Conservation (phyloP, 139 green algal genomes). For the Chlorokybus atmophyticus region DNA sequence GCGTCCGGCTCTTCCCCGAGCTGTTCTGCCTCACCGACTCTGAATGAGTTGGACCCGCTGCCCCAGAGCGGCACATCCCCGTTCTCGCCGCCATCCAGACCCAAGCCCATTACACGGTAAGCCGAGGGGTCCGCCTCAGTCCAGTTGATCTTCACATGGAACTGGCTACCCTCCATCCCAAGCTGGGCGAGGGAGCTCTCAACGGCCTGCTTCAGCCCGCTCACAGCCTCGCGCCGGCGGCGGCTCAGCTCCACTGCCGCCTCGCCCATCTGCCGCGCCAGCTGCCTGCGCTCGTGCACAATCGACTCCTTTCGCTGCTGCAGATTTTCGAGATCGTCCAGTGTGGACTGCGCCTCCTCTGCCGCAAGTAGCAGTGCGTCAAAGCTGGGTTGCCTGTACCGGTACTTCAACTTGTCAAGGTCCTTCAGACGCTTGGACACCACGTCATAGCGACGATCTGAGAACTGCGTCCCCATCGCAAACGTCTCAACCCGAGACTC, state of each 20-base stretch:
- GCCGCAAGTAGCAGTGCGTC: not conserved
- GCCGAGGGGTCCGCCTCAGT: too few relatives aligned
- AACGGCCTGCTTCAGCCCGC: constrained; percentile 2
- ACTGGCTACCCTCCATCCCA: constrained; percentile 3
- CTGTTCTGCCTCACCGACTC: too few relatives aligned
- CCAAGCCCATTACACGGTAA: too few relatives aligned
- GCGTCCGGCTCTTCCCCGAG: too few relatives aligned
- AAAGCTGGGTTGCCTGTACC: not conserved
- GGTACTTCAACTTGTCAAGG: not conserved
- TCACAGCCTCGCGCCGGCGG: constrained; percentile 6
- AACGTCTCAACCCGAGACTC: too few relatives aligned
- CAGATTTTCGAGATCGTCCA: not conserved
- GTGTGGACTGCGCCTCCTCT: not conserved
- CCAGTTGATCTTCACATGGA: constrained; percentile 13
- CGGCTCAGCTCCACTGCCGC: constrained; percentile 4
- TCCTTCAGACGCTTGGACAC: too few relatives aligned
- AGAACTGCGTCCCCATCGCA: too few relatives aligned
- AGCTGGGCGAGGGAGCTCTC: constrained; percentile 12
- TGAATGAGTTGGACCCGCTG: too few relatives aligned
- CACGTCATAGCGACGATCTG: too few relatives aligned
- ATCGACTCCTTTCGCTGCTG: not conserved
- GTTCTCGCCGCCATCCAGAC: too few relatives aligned
- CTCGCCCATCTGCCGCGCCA: not conserved
- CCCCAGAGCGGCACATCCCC: too few relatives aligned
- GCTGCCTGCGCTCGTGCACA: not conserved